Evolutionary conservation across 495 filamentous ascomycete genomes (phyloP).

Genomic region (Trichoderma gamsii): DNA sequence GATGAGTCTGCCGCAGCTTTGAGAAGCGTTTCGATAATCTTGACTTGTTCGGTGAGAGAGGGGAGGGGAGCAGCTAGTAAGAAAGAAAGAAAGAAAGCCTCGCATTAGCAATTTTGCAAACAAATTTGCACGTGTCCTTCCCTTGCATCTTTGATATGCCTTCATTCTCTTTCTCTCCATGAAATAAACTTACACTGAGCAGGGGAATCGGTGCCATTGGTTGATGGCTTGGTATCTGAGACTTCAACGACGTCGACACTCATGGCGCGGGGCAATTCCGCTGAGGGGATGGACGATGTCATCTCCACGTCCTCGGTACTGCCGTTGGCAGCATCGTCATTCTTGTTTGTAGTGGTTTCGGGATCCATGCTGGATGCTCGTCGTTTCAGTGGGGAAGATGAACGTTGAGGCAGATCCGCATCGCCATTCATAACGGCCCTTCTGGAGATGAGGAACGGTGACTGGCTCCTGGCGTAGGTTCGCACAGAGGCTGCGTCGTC

Average conservation of each 20-base stretch:
- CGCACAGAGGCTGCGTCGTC: constrained; percentile 31
- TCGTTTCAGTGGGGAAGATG: constrained; percentile 51
- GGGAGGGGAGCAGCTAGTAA: constrained; percentile 28
- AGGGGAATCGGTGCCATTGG: background rate
- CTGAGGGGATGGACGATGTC: constrained; percentile 19
- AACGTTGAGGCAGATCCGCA: constrained; percentile 43
- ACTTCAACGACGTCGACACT: constrained; percentile 16
- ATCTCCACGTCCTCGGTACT: background rate
- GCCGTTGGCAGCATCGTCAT: constrained; percentile 38
- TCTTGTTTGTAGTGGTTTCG: constrained; percentile 28
- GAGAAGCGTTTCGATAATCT: constrained; percentile 58
- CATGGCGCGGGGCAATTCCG: constrained; percentile 18
- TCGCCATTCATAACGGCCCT: constrained; percentile 50
- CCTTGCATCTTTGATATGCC: background rate
- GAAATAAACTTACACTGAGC: background rate
- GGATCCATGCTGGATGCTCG: constrained; percentile 50
- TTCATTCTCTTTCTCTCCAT: background rate
- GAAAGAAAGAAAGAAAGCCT: background rate
- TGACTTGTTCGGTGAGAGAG: constrained; percentile 72
- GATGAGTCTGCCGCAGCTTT: constrained; percentile 44
- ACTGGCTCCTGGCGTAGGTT: constrained; percentile 27
- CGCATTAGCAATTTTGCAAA: background rate
- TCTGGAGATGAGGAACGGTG: constrained; percentile 38
- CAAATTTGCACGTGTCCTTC: background rate
- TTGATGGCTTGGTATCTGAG: constrained; percentile 16